Percentiles rank a stretch among this genome's conserved stretches.
Conservation (phyloP, 129 eudicot genomes). For the Helianthus annuus region HanXRQr2.0-SUNRISE NC_035440.2:82360151-82360650, state of each 20-base stretch:
- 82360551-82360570: neutral
- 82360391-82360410: conserved; percentile 33
- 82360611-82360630: conserved; percentile 20
- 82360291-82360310: conserved; percentile 25
- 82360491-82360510: neutral
- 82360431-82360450: conserved; percentile 40
- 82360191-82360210: conserved; percentile 24
- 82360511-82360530: neutral
- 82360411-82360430: conserved; percentile 77
- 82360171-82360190: conserved; percentile 23
- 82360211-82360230: conserved; percentile 18
- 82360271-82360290: conserved; percentile 18
- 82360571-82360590: conserved; percentile 16
- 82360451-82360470: neutral
- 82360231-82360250: neutral
- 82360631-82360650: conserved; percentile 4
- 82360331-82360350: neutral
- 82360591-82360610: neutral
- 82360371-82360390: conserved; percentile 34
- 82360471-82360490: conserved; percentile 1
- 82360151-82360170: neutral
- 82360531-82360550: neutral
- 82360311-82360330: conserved; percentile 19
- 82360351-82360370: conserved; percentile 50
- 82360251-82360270: neutral